phyloP scores from a whole-genome alignment of 2,329 filamentous ascomycete genomes.

The Aspergillus sergii region DNA sequence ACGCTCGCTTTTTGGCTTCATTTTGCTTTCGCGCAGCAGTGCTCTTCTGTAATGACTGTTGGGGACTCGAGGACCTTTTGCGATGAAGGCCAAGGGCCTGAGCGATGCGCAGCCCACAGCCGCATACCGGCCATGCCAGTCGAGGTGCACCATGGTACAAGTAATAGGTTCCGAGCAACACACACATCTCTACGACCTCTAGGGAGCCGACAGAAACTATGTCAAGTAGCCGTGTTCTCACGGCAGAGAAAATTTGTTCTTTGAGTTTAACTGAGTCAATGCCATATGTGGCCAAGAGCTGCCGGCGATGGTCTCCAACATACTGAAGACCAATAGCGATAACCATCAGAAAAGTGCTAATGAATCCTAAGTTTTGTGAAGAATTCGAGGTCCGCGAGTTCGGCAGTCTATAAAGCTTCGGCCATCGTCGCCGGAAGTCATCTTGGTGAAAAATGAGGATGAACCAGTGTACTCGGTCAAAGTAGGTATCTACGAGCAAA shows the following conservation, averaged over 20 bases:
- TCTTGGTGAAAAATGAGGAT: slow-evolving; percentile 41
- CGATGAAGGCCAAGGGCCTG: slow-evolving; percentile 40
- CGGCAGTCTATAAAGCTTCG: slow-evolving; percentile 15
- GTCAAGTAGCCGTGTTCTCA: slow-evolving; percentile 23
- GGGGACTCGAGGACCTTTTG: not conserved
- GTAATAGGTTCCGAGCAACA: slow-evolving; percentile 42
- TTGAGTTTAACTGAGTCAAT: slow-evolving; percentile 12
- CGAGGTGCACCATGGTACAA: slow-evolving; percentile 40
- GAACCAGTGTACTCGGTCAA: slow-evolving; percentile 45
- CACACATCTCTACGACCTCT: slow-evolving; percentile 38
- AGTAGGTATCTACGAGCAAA: slow-evolving; percentile 40
- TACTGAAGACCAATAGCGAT: slow-evolving; percentile 29
- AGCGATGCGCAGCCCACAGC: slow-evolving; percentile 39
- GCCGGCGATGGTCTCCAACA: slow-evolving; percentile 14
- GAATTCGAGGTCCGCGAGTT: not conserved
- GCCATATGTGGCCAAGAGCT: slow-evolving; percentile 5
- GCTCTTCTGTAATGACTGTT: not conserved
- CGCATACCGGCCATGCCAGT: slow-evolving; percentile 44
- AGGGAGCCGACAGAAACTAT: slow-evolving; percentile 28
- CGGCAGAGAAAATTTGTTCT: slow-evolving; percentile 18
- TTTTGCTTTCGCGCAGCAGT: slow-evolving; percentile 5
- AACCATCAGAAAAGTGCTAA: slow-evolving; percentile 27
- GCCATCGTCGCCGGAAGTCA: slow-evolving; percentile 30
- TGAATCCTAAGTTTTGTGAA: slow-evolving; percentile 11
- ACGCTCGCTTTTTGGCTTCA: slow-evolving; percentile 39